Evolutionary conservation across 352 stramenopile genomes (phyloP).

Genomic region (Globisporangium viniferum): DNA sequence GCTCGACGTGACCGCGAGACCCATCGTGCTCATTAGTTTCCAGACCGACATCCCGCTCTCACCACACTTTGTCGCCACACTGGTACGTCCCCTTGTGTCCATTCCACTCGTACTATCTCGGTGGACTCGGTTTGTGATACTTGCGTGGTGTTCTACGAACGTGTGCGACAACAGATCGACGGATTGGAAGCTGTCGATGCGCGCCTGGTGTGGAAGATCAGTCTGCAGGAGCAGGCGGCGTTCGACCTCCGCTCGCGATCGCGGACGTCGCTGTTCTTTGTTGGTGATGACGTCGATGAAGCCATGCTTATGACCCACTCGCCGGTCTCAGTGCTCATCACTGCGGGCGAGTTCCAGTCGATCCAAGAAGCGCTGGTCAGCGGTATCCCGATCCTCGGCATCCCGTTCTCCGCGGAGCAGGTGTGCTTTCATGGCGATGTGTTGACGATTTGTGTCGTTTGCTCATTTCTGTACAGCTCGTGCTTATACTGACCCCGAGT

Average conservation of each 20-base stretch:
- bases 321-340: conserved; percentile 52
- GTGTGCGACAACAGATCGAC: conserved; percentile 32
- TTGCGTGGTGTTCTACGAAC: background rate
- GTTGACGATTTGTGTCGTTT: background rate
- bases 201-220: conserved; percentile 59
- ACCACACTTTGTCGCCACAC: conserved; percentile 49
- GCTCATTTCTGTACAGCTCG: background rate
- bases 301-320: conserved; percentile 34
- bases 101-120: too few species aligned
- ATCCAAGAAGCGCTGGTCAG: conserved; percentile 61
- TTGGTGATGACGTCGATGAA: conserved; percentile 43
- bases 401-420: conserved; percentile 77
- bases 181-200: conserved; percentile 48
- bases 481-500: background rate
- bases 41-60: conserved; percentile 40
- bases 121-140: too few species aligned
- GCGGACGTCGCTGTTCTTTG: conserved; percentile 51
- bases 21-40: conserved; percentile 65
- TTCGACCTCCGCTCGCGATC: conserved; percentile 51
- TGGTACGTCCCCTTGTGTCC: conserved; percentile 17
- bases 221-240: conserved; percentile 48
- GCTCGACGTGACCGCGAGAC: conserved; percentile 24
- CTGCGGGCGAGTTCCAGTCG: conserved; percentile 47
- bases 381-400: conserved; percentile 58
- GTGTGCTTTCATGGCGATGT: conserved; percentile 13